phyloP scores from a whole-genome alignment of 495 filamentous ascomycete species.

The Trichoderma orchidacearum region DNA sequence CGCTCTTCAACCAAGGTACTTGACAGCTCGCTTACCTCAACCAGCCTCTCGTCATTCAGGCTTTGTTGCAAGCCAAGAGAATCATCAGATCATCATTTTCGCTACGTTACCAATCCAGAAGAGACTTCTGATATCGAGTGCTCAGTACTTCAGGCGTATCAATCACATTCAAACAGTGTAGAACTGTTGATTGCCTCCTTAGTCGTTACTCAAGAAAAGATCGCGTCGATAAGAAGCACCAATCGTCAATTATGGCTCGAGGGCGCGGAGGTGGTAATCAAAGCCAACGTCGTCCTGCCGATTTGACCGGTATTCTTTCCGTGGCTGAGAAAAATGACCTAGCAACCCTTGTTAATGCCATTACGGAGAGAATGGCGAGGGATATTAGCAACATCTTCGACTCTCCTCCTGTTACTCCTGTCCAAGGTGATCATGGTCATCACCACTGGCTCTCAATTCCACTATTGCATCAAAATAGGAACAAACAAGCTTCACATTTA shows the following conservation, averaged over 20 bases:
- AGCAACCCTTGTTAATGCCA: constrained; percentile 20
- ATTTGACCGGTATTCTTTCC: constrained; percentile 17
- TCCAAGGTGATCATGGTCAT: constrained; percentile 6
- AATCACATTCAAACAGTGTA: too few relatives aligned
- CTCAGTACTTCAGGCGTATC: too few relatives aligned
- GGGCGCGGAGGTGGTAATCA: background rate
- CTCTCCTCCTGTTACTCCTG: constrained; percentile 12
- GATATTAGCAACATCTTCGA: constrained; percentile 34
- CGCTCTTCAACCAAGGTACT: too few relatives aligned
- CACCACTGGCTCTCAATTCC: constrained; percentile 14
- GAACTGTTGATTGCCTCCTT: too few relatives aligned
- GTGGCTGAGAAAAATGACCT: constrained; percentile 15
- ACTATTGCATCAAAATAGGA: constrained; percentile 14
- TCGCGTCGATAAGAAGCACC: background rate
- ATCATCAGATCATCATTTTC: too few relatives aligned
- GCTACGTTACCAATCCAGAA: too few relatives aligned
- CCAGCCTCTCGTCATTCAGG: too few relatives aligned
- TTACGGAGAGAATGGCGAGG: constrained; percentile 34
- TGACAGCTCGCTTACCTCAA: too few relatives aligned
- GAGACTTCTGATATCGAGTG: too few relatives aligned
- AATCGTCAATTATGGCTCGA: background rate
- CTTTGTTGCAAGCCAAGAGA: too few relatives aligned
- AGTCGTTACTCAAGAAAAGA: background rate
- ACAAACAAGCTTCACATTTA: constrained; percentile 1
- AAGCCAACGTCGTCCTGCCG: constrained; percentile 7